These are phyloP conservation scores for Aurantiochytrium sp. DNA, from an alignment of 108 stramenopile species.

Conservation along the genomic window DNA sequence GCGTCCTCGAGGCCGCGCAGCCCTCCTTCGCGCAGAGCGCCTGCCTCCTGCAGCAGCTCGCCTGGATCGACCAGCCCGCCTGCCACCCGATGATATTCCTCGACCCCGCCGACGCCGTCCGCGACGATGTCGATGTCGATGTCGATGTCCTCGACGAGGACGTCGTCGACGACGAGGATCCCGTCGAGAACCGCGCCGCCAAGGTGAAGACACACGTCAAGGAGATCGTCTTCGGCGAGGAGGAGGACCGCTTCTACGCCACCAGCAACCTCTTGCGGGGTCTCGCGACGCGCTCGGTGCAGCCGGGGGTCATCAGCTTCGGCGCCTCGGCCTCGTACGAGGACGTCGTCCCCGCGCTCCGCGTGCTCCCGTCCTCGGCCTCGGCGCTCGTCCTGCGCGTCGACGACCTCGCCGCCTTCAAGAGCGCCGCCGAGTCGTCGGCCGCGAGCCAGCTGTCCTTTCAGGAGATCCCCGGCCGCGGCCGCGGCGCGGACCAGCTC, in stretches of 20 bases:
- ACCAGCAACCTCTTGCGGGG: not conserved
- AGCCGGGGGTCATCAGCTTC: not conserved
- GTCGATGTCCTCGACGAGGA: too few species aligned
- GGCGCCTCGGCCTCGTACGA: not conserved
- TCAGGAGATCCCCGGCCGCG: not conserved
- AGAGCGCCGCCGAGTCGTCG: too few species aligned
- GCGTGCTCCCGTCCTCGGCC: not conserved
- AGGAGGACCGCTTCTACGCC: not conserved
- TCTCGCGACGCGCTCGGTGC: not conserved
- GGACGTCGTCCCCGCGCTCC: not conserved
- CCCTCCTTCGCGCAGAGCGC: not conserved
- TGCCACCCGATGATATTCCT: not conserved
- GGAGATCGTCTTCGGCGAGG: slow-evolving; percentile 22
- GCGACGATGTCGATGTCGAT: not conserved
- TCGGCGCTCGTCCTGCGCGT: not conserved
- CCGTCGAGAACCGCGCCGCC: too few species aligned
- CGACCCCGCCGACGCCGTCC: not conserved
- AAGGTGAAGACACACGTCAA: slow-evolving; percentile 20
- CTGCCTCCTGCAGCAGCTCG: not conserved
- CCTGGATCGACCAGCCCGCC: not conserved
- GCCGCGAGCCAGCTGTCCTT: not conserved
- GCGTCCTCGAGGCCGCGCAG: not conserved
- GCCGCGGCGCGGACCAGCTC: not conserved
- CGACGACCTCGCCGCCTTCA: not conserved
- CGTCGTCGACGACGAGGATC: too few species aligned